Evolutionary conservation across 1,284 basidiomycete species (phyloP).

Genomic region (Ceraceosorus guamensis): DNA sequence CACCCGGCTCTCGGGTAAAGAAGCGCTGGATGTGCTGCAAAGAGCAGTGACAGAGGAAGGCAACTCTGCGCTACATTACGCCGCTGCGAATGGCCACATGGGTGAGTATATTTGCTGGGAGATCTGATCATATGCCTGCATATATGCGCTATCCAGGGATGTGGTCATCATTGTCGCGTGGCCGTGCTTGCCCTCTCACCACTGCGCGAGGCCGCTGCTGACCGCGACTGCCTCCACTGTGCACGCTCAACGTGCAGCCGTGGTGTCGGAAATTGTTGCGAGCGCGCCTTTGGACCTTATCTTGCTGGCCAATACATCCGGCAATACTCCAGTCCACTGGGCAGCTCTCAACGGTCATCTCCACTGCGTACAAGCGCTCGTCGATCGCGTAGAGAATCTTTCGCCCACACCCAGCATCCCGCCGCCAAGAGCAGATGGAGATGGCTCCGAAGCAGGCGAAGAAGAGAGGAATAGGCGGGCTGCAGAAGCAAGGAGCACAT

Average conservation of each 20-base stretch:
- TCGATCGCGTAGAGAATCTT: slow-evolving; percentile 30
- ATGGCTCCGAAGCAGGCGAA: background rate
- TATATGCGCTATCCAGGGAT: too few relatives aligned
- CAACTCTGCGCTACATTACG: slow-evolving; percentile 41
- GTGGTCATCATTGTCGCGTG: too few relatives aligned
- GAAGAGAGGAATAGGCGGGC: slow-evolving; percentile 1
- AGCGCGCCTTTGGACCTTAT: slow-evolving; percentile 11
- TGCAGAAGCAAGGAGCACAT: slow-evolving; percentile 22
- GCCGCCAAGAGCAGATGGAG: background rate
- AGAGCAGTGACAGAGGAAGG: slow-evolving; percentile 20
- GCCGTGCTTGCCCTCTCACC: too few relatives aligned
- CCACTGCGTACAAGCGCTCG: slow-evolving; percentile 24
- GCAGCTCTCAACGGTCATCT: slow-evolving; percentile 46
- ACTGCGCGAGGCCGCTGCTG: too few relatives aligned
- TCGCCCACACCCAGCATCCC: slow-evolving; percentile 6
- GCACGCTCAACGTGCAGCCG: too few relatives aligned
- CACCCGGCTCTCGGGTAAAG: background rate
- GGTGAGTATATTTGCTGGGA: slow-evolving; percentile 8
- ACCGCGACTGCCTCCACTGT: too few relatives aligned
- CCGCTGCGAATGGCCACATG: slow-evolving; percentile 40
- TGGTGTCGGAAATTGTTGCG: too few relatives aligned
- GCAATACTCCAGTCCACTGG: slow-evolving; percentile 48
- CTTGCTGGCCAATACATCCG: slow-evolving; percentile 34
- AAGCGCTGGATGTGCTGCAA: slow-evolving; percentile 1
- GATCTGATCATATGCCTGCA: too few relatives aligned